phyloP scores from a whole-genome alignment of 2,329 filamentous ascomycete genomes.

The Apiospora rasikravindrae region DNA sequence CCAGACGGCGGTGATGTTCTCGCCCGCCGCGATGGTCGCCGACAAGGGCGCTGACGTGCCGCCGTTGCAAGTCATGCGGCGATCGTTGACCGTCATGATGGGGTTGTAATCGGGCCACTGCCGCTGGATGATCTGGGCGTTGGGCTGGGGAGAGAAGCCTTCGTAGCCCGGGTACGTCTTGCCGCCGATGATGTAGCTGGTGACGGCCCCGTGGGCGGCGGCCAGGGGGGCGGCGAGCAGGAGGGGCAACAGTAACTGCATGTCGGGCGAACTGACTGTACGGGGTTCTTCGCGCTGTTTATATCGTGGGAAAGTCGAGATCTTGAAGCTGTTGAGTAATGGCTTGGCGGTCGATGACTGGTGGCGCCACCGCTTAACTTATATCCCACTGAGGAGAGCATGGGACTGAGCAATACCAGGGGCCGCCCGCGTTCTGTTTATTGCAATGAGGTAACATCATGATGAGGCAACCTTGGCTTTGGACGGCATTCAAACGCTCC shows the following conservation, averaged over 20 bases:
- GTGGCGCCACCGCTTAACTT: background rate
- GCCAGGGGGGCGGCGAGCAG: slow-evolving; percentile 36
- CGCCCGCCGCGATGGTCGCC: slow-evolving; percentile 53
- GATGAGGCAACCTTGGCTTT: background rate
- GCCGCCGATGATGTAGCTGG: slow-evolving; percentile 52
- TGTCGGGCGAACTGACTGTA: slow-evolving; percentile 14
- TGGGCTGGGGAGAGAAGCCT: slow-evolving; percentile 54
- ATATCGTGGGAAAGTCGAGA: background rate
- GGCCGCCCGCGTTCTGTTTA: too few species aligned
- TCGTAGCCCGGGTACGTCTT: slow-evolving; percentile 50
- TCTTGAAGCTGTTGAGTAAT: background rate
- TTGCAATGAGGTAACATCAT: background rate
- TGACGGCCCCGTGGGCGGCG: slow-evolving; percentile 46
- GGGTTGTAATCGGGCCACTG: slow-evolving; percentile 65
- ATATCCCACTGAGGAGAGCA: background rate
- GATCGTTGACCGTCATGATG: slow-evolving; percentile 52
- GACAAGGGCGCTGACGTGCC: slow-evolving; percentile 52
- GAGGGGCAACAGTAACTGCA: slow-evolving; percentile 34
- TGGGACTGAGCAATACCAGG: background rate
- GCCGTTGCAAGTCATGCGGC: slow-evolving; percentile 61
- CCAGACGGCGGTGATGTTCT: slow-evolving; percentile 56
- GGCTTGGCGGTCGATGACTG: background rate
- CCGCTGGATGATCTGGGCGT: slow-evolving; percentile 59
- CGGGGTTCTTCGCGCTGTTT: background rate
- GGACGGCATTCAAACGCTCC: background rate